Conservation (phyloP, 2,329 filamentous ascomycete genomes). For the Didymella arachidicola region DNA sequence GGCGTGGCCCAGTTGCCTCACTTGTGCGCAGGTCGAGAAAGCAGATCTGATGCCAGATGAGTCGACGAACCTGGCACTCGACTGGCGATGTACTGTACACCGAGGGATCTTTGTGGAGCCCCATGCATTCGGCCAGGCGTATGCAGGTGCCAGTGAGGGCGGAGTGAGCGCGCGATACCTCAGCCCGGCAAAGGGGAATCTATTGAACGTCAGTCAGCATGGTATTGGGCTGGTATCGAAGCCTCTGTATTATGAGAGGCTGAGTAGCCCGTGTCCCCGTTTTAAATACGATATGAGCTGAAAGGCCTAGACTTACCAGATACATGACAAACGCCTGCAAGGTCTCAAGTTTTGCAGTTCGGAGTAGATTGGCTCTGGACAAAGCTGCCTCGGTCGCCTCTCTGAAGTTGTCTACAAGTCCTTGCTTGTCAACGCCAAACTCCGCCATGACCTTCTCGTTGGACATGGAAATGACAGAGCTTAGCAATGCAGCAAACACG, state of each 20-base stretch:
- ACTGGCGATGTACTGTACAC: slow-evolving; percentile 71
- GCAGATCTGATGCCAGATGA: slow-evolving; percentile 81
- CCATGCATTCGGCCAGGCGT: slow-evolving; percentile 79
- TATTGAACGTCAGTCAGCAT: slow-evolving; percentile 41
- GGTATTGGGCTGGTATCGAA: neutral
- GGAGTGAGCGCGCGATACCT: slow-evolving; percentile 77
- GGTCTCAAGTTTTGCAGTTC: slow-evolving; percentile 75
- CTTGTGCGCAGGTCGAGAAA: slow-evolving; percentile 78
- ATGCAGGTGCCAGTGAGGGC: slow-evolving; percentile 76
- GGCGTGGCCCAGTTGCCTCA: slow-evolving; percentile 75
- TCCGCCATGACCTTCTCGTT: slow-evolving; percentile 61
- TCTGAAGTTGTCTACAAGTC: slow-evolving; percentile 63
- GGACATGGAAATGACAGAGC: slow-evolving; percentile 71
- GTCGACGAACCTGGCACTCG: slow-evolving; percentile 73
- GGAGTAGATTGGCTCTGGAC: slow-evolving; percentile 72
- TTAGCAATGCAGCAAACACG: slow-evolving; percentile 74
- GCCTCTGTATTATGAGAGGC: neutral
- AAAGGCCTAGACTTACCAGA: slow-evolving; percentile 60
- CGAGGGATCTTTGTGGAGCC: slow-evolving; percentile 74
- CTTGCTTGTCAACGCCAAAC: slow-evolving; percentile 64
- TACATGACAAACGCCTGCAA: slow-evolving; percentile 81
- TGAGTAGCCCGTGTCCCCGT: neutral
- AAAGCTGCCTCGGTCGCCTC: slow-evolving; percentile 72
- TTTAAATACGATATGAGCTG: neutral
- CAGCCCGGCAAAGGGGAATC: slow-evolving; percentile 74